These are phyloP conservation scores for Cystoderma amianthinum DNA, from an alignment of 768 basidiomycete genomes.

Conservation along the genomic window DNA sequence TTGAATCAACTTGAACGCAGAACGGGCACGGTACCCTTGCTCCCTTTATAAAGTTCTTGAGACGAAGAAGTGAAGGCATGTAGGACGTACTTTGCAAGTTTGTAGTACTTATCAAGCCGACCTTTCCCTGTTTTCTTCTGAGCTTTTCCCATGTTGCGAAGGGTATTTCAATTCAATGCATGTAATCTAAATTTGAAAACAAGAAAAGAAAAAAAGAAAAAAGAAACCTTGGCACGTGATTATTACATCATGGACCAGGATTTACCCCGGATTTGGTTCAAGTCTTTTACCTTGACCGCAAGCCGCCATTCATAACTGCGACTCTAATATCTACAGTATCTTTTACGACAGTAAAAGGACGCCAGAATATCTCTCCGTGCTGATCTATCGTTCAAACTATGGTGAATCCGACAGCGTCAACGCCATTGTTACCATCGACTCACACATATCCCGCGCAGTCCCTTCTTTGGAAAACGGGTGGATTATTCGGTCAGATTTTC, in stretches of 20 bases:
- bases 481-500: slow-evolving; percentile 28
- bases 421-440: slow-evolving; percentile 17
- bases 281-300: no score
- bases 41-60: slow-evolving; percentile 48
- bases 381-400: no score
- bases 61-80: slow-evolving; percentile 3
- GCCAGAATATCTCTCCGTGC: no score
- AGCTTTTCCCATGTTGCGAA: slow-evolving; percentile 53
- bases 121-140: slow-evolving; percentile 97
- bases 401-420: slow-evolving; percentile 16
- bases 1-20: slow-evolving; percentile 98
- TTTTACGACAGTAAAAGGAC: no score
- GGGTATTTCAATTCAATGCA: no score
- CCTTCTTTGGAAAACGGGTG: slow-evolving; percentile 37
- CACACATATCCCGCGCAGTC: slow-evolving; percentile 9
- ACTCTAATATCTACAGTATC: no score
- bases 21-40: slow-evolving; percentile 98
- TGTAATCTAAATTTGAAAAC: no score
- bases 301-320: no score
- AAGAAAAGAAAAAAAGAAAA: no score
- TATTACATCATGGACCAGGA: no score
- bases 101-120: slow-evolving; percentile 95
- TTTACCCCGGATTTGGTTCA: no score
- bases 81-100: slow-evolving; percentile 74
- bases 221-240: no score